phyloP scores from a whole-genome alignment of 768 basidiomycete genomes.

The Boletus vinaceobasis region DNA sequence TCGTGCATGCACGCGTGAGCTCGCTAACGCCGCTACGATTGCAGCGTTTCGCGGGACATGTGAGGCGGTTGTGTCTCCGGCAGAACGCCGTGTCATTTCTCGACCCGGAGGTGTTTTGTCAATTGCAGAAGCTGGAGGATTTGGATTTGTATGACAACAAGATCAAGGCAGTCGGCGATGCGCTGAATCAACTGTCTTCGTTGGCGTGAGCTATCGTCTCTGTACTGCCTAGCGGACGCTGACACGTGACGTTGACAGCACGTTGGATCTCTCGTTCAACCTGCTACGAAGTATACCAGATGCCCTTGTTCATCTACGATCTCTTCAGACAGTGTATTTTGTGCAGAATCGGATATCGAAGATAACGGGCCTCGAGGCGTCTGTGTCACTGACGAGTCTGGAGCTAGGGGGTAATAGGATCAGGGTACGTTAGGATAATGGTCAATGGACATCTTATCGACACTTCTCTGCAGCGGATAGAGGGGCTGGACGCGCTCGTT shows the following conservation, averaged over 20 bases:
- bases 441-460: neutral
- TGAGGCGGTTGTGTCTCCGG: conserved; percentile 77
- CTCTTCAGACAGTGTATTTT: conserved; percentile 81
- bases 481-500: conserved; percentile 74
- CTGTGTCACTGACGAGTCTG: conserved; percentile 67
- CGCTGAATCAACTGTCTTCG: conserved; percentile 53
- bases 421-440: conserved; percentile 50
- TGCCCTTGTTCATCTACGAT: conserved; percentile 50
- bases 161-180: conserved; percentile 68
- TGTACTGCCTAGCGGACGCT: neutral
- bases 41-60: conserved; percentile 62
- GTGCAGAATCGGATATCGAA: conserved; percentile 93
- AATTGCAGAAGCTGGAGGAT: conserved; percentile 73
- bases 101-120: conserved; percentile 67
- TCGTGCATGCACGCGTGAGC: conserved; percentile 74
- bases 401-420: conserved; percentile 94
- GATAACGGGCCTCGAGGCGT: conserved; percentile 62
- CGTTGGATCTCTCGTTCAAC: conserved; percentile 94
- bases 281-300: conserved; percentile 71
- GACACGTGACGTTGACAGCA: conserved; percentile 38
- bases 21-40: conserved; percentile 68
- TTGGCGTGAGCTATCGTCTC: conserved; percentile 46
- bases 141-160: conserved; percentile 97
- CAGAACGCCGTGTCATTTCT: conserved; percentile 79
- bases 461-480: conserved; percentile 64